Evolutionary conservation across 768 basidiomycete species (phyloP).

Genomic region (Peribolospora baueri): DNA sequence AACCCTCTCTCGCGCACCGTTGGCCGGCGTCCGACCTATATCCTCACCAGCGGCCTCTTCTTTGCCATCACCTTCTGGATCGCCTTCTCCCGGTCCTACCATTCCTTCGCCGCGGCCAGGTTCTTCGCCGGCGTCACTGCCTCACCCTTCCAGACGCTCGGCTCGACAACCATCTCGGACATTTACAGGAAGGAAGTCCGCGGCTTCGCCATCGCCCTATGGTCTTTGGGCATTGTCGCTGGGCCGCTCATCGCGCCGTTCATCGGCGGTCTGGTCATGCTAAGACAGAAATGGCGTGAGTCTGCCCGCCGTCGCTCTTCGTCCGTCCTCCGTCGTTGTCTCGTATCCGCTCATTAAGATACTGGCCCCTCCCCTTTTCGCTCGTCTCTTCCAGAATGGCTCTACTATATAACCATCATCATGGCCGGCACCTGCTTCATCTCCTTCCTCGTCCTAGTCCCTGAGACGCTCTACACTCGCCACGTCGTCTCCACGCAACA

Average conservation of each 20-base stretch:
- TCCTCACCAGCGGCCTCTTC: slow-evolving; percentile 10
- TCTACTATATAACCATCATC: neutral
- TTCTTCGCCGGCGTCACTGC: slow-evolving; percentile 9
- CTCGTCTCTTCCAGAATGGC: neutral
- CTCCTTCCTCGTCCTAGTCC: slow-evolving; percentile 14
- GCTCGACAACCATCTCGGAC: slow-evolving; percentile 12
- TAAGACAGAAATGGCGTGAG: neutral
- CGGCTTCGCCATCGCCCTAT: slow-evolving; percentile 12
- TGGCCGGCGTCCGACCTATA: slow-evolving; percentile 11
- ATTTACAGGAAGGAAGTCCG: slow-evolving; percentile 11
- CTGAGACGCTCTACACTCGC: slow-evolving; percentile 13
- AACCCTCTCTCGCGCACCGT: slow-evolving; percentile 10
- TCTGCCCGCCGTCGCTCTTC: no score
- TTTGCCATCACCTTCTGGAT: slow-evolving; percentile 12
- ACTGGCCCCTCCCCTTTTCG: neutral
- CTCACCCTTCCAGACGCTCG: slow-evolving; percentile 10
- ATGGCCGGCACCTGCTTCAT: slow-evolving; percentile 6
- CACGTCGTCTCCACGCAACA: neutral
- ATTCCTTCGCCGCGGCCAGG: slow-evolving; percentile 9
- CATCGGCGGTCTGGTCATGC: slow-evolving; percentile 11
- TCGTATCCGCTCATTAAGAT: neutral
- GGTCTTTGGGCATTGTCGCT: slow-evolving; percentile 8
- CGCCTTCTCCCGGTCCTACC: slow-evolving; percentile 6
- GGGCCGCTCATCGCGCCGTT: slow-evolving; percentile 11
- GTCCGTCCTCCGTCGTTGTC: no score